phyloP scores from a whole-genome alignment of 768 basidiomycete species.

The Gymnopilus junonius region DNA sequence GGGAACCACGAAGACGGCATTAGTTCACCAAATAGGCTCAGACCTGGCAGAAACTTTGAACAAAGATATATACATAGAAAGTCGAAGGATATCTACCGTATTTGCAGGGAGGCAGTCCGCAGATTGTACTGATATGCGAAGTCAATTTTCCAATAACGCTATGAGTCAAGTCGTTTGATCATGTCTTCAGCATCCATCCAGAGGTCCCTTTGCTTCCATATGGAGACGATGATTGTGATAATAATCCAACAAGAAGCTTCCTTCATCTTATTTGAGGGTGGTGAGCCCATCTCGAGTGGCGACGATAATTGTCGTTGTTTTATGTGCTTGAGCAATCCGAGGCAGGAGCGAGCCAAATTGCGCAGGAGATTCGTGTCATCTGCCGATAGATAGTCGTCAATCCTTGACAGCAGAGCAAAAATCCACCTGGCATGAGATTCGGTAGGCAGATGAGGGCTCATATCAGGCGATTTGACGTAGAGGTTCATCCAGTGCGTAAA shows the following conservation, averaged over 20 bases:
- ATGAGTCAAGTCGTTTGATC: constrained; percentile 28
- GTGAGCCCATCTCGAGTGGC: constrained; percentile 4
- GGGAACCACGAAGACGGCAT: constrained; percentile 14
- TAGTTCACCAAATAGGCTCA: not conserved
- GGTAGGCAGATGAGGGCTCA: constrained; percentile 43
- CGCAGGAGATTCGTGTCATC: constrained; percentile 82
- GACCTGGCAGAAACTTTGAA: not conserved
- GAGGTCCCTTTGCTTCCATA: constrained; percentile 83
- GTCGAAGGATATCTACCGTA: not conserved
- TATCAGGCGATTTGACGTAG: constrained; percentile 51
- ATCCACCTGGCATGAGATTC: constrained; percentile 78
- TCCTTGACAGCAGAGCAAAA: constrained; percentile 68
- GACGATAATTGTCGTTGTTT: constrained; percentile 23
- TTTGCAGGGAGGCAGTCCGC: too few species aligned
- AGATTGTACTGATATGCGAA: not conserved
- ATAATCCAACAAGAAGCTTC: constrained; percentile 76
- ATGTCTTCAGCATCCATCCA: constrained; percentile 77
- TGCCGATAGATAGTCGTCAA: constrained; percentile 71
- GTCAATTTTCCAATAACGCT: not conserved
- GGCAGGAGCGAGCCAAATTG: constrained; percentile 72
- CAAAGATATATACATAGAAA: not conserved
- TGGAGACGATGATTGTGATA: constrained; percentile 60
- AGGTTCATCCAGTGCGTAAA: constrained; percentile 81
- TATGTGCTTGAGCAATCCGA: constrained; percentile 50
- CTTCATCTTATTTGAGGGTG: constrained; percentile 27